These are phyloP conservation scores for Gryganskiella cystojenkinii DNA, from an alignment of 192 early-diverging fungal species.

Conservation along the genomic window DNA sequence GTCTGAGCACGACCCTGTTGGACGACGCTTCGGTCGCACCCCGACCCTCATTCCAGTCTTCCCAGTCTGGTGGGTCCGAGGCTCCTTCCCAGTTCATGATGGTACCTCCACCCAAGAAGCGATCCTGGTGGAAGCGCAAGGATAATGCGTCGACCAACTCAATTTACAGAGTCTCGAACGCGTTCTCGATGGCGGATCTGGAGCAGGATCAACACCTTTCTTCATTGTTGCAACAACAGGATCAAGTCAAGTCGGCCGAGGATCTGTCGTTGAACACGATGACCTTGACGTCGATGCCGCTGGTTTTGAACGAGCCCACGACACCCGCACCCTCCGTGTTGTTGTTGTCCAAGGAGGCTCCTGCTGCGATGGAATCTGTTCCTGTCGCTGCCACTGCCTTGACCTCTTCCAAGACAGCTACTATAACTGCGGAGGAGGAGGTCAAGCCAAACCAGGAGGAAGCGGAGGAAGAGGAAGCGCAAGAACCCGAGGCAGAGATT, in stretches of 20 bases:
- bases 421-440: neutral
- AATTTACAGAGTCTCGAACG: conserved; percentile 29
- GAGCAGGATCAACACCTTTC: conserved; percentile 28
- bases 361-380: conserved; percentile 17
- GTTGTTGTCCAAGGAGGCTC: conserved; percentile 10
- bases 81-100: conserved; percentile 9
- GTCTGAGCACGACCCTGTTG: conserved; percentile 34
- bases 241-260: conserved; percentile 29
- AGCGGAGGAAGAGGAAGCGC: conserved; percentile 2
- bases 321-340: conserved; percentile 4
- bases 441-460: neutral
- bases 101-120: conserved; percentile 22
- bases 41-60: conserved; percentile 45
- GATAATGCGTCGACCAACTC: conserved; percentile 26
- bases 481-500: neutral
- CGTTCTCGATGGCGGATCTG: conserved; percentile 37
- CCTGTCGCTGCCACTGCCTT: neutral
- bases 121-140: conserved; percentile 49
- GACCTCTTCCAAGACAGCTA: neutral
- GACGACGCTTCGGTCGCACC: conserved; percentile 15
- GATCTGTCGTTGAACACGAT: conserved; percentile 15
- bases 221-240: conserved; percentile 5
- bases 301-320: conserved; percentile 10
- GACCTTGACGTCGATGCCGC: conserved; percentile 29
- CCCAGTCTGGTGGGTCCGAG: conserved; percentile 40